A percentile compares a stretch with the other conserved stretches of the same genome.
Conservation (phyloP, 352 stramenopile genomes). For the Chloridella minuta region DNA sequence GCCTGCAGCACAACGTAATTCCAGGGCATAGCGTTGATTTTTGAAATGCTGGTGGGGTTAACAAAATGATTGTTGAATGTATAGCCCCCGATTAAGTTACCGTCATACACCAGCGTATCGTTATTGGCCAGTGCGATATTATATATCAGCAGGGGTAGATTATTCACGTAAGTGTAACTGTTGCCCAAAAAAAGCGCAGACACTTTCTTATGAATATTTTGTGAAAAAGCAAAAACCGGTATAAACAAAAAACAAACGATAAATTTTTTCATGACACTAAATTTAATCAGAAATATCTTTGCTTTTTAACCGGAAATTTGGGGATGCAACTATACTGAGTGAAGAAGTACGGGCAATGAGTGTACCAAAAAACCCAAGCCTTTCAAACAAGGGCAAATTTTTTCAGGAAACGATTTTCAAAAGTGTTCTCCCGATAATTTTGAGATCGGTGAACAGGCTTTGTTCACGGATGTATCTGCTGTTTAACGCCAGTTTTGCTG, state of each 20-base stretch:
- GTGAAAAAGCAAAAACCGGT: background rate
- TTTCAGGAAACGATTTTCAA: constrained; percentile 8
- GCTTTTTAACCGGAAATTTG: no score
- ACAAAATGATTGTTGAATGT: background rate
- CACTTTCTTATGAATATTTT: background rate
- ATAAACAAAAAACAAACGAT: background rate
- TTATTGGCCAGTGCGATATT: background rate
- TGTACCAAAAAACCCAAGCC: no score
- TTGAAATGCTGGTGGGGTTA: background rate
- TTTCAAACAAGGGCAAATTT: no score
- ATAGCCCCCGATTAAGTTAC: background rate
- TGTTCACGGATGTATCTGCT: background rate
- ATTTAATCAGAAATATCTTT: no score
- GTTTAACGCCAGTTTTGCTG: background rate
- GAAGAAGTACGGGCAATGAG: no score
- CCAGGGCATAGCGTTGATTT: background rate
- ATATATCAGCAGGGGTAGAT: background rate
- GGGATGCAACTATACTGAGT: no score
- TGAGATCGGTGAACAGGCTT: background rate
- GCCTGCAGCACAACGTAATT: background rate
- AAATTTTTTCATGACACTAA: background rate
- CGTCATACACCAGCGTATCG: background rate
- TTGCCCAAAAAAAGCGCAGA: background rate
- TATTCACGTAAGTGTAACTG: background rate
- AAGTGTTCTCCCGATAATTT: background rate